Percentiles rank a stretch among this genome's conserved stretches.
Evolutionary conservation across 495 filamentous ascomycete species (phyloP).

Genomic region (Penicillium simplicissimum): DNA sequence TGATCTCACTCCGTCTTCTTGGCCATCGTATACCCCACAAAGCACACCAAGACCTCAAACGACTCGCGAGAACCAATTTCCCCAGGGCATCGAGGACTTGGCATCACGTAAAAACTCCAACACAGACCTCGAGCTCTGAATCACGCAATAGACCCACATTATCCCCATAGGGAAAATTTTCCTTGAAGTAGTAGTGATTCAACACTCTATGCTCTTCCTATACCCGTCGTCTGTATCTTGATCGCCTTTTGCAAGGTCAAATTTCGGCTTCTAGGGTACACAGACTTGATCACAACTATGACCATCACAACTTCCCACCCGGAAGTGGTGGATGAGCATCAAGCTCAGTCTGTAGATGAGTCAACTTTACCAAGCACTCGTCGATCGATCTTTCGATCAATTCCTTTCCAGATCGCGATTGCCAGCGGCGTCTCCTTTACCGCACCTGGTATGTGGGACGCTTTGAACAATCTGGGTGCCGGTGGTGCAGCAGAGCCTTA

Average conservation of each 20-base stretch:
- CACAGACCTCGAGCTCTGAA: background rate
- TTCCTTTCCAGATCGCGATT: conserved; percentile 37
- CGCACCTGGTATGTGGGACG: conserved; percentile 40
- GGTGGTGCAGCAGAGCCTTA: conserved; percentile 38
- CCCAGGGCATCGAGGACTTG: background rate
- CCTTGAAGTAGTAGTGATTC: background rate
- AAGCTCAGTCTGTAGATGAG: conserved; percentile 1
- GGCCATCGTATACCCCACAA: background rate
- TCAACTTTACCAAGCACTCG: conserved; percentile 2
- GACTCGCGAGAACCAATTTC: conserved; percentile 1
- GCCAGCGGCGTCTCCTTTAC: conserved; percentile 38
- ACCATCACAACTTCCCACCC: background rate
- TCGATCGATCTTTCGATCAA: conserved; percentile 23
- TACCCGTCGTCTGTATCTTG: background rate
- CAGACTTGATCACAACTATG: background rate
- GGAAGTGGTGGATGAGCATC: background rate
- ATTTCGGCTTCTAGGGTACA: background rate
- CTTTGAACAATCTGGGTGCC: conserved; percentile 36
- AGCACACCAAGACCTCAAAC: background rate
- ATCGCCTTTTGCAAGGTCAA: background rate
- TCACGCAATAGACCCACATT: conserved; percentile 8
- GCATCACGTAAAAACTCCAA: conserved; percentile 8
- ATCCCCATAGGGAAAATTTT: background rate
- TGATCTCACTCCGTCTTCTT: background rate
- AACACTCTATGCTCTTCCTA: background rate